Base-by-base conservation (phyloP, 495 filamentous ascomycete species). In the Talaromyces adpressus region DNA sequence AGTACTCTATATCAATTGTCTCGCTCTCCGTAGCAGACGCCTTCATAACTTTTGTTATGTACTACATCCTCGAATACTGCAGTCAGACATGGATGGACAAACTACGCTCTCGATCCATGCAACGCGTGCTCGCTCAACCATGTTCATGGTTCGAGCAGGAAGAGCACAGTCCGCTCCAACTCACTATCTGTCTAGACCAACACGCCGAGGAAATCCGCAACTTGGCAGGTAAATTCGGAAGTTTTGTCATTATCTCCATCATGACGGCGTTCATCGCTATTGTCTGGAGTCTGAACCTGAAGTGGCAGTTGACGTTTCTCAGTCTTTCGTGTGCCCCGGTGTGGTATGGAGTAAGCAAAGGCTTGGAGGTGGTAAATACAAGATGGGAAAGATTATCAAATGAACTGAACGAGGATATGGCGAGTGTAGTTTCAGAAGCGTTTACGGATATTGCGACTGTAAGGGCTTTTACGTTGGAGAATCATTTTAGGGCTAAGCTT, bases 171-270 rank as follows among this genome's bases (percentile, higher is more conserved):
- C 74, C 89, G 1, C 73, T 77, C 6, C 75, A 80, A 32, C 80
- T 98, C 16, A 83, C 78, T 0, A 84, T 89, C 60, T 89, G 84
- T 58, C 82, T 97, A 4, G 91, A 94, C 67, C 82, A 90, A 57
- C 89, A 93, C 68, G 90, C 87, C 2, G 94, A 98, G 72, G 91
- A 96, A 68, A 93, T 93, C 83, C 82, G 88, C 4, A 91, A 91
- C 63, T 71, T 98, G 0, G 75, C 96, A 2, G 88, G 90, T 9
- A 84, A 89, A 47, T 97, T 95, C 69, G 84, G 86, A 6, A 89
- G 86, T 3, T 84, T 87, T 49, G 70, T 88, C 0, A 81, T 92
- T 14, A 83, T 90, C 5, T 84, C 87, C 4, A 68, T 78, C 5
- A 60, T 82, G 9, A 91, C 94, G 80, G 82, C 89, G 16, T 39